Conservation (phyloP, 306 rosid species). For the Morella rubra region DNA sequence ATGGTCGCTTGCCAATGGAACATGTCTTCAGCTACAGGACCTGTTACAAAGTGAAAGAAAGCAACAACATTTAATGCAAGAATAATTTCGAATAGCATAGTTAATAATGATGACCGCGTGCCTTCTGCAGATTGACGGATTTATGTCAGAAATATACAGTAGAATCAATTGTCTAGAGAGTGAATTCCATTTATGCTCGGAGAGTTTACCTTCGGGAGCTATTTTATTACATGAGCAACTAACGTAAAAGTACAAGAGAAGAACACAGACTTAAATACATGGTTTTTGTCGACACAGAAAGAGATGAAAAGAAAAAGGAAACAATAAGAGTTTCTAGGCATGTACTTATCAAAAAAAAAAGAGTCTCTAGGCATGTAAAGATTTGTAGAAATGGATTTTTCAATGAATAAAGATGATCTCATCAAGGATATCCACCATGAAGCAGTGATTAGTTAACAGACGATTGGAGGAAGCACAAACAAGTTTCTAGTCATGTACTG, state of each 20-base stretch:
- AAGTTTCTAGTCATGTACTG: not conserved
- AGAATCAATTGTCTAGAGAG: not conserved
- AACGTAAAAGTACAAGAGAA: not conserved
- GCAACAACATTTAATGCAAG: not conserved
- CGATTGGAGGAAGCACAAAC: not conserved
- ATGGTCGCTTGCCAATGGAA: conserved; percentile 25
- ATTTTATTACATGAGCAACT: not conserved
- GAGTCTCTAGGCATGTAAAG: not conserved
- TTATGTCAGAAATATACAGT: not conserved
- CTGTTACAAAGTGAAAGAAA: conserved; percentile 27
- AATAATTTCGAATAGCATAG: not conserved
- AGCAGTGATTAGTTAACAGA: not conserved
- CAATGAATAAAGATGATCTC: too few relatives aligned
- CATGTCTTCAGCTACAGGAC: conserved; percentile 80
- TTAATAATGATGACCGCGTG: not conserved
- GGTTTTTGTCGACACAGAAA: not conserved
- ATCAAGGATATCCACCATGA: not conserved
- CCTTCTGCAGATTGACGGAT: not conserved
- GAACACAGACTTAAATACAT: not conserved
- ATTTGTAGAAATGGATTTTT: too few relatives aligned
- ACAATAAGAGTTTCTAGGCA: not conserved
- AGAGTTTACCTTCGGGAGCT: not conserved
- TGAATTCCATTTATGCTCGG: not conserved
- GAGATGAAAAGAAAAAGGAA: not conserved
- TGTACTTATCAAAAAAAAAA: too few relatives aligned